Base-by-base conservation (phyloP, 192 early-diverging fungal species). In the Backusella sp. region DNA sequence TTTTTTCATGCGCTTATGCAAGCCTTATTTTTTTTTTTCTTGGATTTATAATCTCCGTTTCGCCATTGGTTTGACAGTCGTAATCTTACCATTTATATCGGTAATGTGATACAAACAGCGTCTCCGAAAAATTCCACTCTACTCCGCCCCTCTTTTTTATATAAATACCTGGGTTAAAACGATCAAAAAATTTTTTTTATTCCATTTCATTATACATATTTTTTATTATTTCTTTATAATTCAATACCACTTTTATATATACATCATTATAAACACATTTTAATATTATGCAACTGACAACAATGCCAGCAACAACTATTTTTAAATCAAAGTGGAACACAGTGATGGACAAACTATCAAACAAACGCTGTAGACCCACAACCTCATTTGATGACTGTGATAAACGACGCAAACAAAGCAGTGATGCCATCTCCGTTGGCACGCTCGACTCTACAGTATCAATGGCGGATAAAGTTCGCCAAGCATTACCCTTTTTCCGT, bases 301-400 rank as follows among this genome's bases (percentile, higher is more conserved):
- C 70, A 49, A 71, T 71, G 70, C 70, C 70, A 44, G 42, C 26
- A 30, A 9, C 70, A 44, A 71, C 70, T 12, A 44, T 49, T 30
- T 71, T 71, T 44, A 71, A 71, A 71, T 19, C 41, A 44, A 71
- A 71, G 14, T 71, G 70, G 70, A 71, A 71, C 49, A 71, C 23
- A 11, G 41, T 71, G 15, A 49, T 49, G 11, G 42, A 39, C n/a
- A 71, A 71, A 71, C 12, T 71, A 23, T 36, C 68, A 70, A 39
- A 35, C 15, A 71, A 44, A 6, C 41, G 15, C 21, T 15, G 1
- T 5, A 36, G 46, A 46, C 23, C 3, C 5, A 30, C 28, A 32
- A 46, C 41, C 8, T 19, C n/a, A 30, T 35, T 68, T 26, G 35
- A n/a, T 19, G 28, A 68, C 34, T 46, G 42, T 44, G 23, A 42